phyloP scores from a whole-genome alignment of 164 flowering plant genomes.

The Protea cynaroides region DNA sequence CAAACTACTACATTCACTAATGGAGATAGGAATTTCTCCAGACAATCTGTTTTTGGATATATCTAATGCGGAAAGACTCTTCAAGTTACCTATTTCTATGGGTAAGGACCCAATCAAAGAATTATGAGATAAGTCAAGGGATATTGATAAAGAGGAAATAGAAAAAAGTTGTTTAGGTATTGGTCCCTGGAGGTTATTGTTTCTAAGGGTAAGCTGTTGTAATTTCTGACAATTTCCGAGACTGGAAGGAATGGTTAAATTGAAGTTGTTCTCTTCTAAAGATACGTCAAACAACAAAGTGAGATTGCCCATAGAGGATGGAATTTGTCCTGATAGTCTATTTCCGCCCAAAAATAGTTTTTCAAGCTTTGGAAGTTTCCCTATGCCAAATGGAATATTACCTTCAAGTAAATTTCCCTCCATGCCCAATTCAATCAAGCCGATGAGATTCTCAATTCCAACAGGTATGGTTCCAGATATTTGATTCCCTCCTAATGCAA shows the following conservation, averaged over 20 bases:
- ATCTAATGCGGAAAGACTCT: not conserved
- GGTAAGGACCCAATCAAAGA: constrained; percentile 8
- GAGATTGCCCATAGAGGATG: constrained; percentile 2
- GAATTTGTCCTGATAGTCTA: not conserved
- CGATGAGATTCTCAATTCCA: no score
- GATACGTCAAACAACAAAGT: not conserved
- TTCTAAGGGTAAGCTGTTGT: not conserved
- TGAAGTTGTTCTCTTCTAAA: no score
- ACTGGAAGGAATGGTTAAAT: no score
- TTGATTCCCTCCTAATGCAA: no score
- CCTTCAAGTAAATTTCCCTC: not conserved
- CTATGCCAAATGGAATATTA: no score
- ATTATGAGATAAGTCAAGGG: not conserved
- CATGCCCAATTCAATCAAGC: not conserved
- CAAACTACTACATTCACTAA: no score
- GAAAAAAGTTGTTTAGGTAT: not conserved
- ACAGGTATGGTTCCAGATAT: no score
- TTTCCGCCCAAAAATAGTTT: not conserved
- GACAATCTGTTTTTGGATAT: not conserved
- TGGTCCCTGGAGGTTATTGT: not conserved
- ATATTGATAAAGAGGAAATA: no score
- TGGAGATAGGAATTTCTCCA: constrained; percentile 2
- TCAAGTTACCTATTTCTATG: not conserved
- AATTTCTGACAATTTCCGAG: not conserved
- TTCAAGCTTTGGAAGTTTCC: constrained; percentile 3